A percentile compares a stretch with the other conserved stretches of the same genome.
phyloP scores from a whole-genome alignment of 2,329 filamentous ascomycete genomes.

The Beauveria medogensis region DNA sequence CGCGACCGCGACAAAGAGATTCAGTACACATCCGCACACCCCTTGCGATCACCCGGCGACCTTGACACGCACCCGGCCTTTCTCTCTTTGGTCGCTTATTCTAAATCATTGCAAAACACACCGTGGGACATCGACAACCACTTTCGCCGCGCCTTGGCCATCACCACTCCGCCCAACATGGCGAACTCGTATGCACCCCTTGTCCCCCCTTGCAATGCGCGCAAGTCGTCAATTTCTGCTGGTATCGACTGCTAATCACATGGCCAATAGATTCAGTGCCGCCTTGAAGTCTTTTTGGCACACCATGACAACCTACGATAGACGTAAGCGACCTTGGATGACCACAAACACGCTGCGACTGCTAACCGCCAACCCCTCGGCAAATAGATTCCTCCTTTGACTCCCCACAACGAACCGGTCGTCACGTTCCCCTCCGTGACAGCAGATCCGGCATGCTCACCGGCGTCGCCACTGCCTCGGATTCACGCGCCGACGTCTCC shows the following conservation, averaged over 20 bases:
- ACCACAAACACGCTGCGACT: not conserved
- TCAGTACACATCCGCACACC: not conserved
- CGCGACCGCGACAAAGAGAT: conserved; percentile 11
- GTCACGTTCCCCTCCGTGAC: conserved; percentile 81
- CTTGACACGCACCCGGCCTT: not conserved
- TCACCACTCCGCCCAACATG: conserved; percentile 3
- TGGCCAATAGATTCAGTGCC: conserved; percentile 48
- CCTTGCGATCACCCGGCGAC: not conserved
- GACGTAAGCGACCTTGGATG: conserved; percentile 41
- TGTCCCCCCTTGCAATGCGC: not conserved
- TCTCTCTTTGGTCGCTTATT: not conserved
- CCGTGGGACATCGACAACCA: too few relatives aligned
- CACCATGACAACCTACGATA: conserved; percentile 67
- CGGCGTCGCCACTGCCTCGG: conserved; percentile 79
- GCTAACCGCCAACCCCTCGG: conserved; percentile 16
- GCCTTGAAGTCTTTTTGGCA: conserved; percentile 93
- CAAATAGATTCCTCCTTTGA: conserved; percentile 78
- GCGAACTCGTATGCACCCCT: conserved; percentile 9
- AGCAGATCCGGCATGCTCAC: conserved; percentile 75
- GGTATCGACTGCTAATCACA: conserved; percentile 9
- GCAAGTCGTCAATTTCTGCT: not conserved
- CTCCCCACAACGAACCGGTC: conserved; percentile 84
- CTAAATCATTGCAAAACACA: not conserved
- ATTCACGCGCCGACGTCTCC: conserved; percentile 78
- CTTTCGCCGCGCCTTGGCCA: not conserved